A percentile compares a stretch with the other conserved stretches of the same genome.
Evolutionary conservation across 108 stramenopile genomes (phyloP).

Genomic region (Nannochloropsis gaditana): DNA sequence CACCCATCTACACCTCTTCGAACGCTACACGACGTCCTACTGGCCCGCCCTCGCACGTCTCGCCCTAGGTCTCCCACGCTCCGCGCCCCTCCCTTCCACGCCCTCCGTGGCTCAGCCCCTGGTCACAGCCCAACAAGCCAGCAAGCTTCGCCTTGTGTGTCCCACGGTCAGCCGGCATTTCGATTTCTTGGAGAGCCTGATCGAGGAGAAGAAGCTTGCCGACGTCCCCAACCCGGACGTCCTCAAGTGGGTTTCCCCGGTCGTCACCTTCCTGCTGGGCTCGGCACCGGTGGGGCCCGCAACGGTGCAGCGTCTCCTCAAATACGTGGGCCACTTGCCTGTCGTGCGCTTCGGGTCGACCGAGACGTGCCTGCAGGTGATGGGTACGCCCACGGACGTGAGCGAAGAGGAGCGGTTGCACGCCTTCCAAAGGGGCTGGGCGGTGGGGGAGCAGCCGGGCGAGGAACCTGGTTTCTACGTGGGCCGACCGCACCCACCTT

Average conservation of each 20-base stretch:
- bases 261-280: constrained; percentile 29
- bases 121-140: not conserved
- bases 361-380: constrained; percentile 42
- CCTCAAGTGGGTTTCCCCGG: not conserved
- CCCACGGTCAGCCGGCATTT: constrained; percentile 37
- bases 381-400: constrained; percentile 27
- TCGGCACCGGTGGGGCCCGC: constrained; percentile 45
- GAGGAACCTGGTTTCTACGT: constrained; percentile 39
- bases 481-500: constrained; percentile 27
- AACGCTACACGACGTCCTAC: constrained; percentile 31
- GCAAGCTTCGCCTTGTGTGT: constrained; percentile 18
- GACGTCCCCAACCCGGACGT: not conserved
- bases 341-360: constrained; percentile 41
- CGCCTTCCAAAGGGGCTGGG: constrained; percentile 42
- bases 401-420: constrained; percentile 13
- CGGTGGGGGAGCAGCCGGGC: not conserved
- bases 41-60: constrained; percentile 19
- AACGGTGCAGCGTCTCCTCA: constrained; percentile 22
- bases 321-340: not conserved
- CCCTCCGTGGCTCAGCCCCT: not conserved
- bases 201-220: constrained; percentile 9
- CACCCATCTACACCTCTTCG: constrained; percentile 26
- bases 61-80: not conserved
- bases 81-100: not conserved
- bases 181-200: constrained; percentile 34